A percentile compares a stretch with the other conserved stretches of the same genome.
Evolutionary conservation across 495 filamentous ascomycete species (phyloP).

Genomic region (Evansstolkia leycettana): DNA sequence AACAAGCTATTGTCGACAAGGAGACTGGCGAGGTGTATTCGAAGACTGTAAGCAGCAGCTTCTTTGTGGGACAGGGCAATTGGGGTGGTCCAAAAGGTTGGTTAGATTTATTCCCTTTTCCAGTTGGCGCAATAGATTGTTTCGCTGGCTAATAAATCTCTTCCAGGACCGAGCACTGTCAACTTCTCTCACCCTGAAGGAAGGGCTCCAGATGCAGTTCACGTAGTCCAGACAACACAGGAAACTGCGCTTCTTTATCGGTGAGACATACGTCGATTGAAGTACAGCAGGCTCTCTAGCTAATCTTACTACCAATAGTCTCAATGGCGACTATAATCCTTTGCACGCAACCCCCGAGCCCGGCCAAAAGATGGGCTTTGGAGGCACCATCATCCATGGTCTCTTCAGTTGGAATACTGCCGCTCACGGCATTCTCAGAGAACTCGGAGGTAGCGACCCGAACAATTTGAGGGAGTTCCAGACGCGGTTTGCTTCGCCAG

Average conservation of each 20-base stretch:
- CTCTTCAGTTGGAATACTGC: slow-evolving; percentile 75
- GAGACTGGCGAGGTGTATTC: slow-evolving; percentile 59
- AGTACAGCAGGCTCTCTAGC: slow-evolving; percentile 2
- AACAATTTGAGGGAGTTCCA: slow-evolving; percentile 75
- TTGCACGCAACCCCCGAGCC: slow-evolving; percentile 78
- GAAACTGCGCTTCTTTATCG: slow-evolving; percentile 68
- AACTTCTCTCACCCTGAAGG: slow-evolving; percentile 64
- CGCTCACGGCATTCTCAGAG: slow-evolving; percentile 60
- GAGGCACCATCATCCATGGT: slow-evolving; percentile 79
- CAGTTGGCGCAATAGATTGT: background rate
- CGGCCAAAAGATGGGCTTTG: slow-evolving; percentile 79
- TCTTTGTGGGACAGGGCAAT: slow-evolving; percentile 72
- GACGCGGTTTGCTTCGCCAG: slow-evolving; percentile 75
- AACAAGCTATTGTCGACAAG: slow-evolving; percentile 63
- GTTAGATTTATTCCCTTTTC: too few species aligned
- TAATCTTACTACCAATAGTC: slow-evolving; percentile 18
- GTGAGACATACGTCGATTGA: slow-evolving; percentile 10
- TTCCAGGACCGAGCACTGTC: slow-evolving; percentile 49
- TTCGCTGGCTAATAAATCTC: background rate
- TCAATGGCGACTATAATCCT: slow-evolving; percentile 89
- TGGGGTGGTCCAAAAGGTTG: slow-evolving; percentile 87
- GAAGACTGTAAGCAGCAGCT: slow-evolving; percentile 53
- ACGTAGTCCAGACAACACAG: slow-evolving; percentile 50
- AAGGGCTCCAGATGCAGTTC: slow-evolving; percentile 61
- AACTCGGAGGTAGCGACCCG: slow-evolving; percentile 63